These are phyloP conservation scores for Neurospora sp. DNA, from an alignment of 495 filamentous ascomycete species.

Conservation along the genomic window DNA sequence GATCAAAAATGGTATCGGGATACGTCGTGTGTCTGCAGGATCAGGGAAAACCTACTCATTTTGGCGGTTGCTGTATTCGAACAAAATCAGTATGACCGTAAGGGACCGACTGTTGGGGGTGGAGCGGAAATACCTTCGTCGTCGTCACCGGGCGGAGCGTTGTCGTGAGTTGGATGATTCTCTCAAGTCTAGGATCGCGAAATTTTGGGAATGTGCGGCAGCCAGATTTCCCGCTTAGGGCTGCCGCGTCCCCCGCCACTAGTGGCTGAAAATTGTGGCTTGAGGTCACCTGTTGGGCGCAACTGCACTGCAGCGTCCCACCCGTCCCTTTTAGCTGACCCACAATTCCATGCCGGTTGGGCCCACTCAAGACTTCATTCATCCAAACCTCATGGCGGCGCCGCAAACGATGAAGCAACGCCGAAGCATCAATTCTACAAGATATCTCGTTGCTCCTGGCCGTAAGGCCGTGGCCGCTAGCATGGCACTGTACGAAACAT, in stretches of 20 bases:
- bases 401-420: background rate
- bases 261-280: background rate
- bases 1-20: background rate
- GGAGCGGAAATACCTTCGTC: slow-evolving; percentile 20
- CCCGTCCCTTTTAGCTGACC: background rate
- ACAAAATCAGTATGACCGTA: slow-evolving; percentile 10
- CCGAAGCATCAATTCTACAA: background rate
- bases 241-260: slow-evolving; percentile 6
- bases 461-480: background rate
- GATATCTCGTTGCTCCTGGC: background rate
- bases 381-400: background rate
- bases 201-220: slow-evolving; percentile 30
- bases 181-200: slow-evolving; percentile 21
- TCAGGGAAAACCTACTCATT: slow-evolving; percentile 29
- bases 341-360: background rate
- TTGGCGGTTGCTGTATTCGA: slow-evolving; percentile 25
- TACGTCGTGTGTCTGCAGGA: slow-evolving; percentile 1
- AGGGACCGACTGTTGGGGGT: background rate
- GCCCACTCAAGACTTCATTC: background rate
- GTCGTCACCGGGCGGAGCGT: slow-evolving; percentile 20
- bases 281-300: background rate
- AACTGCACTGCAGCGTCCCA: background rate
- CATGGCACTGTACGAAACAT: no score
- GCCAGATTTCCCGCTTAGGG: slow-evolving; percentile 22
- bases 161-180: slow-evolving; percentile 21